Base-by-base conservation (phyloP, 441 rosid genomes). In the Arabidopsis lyrata region DNA sequence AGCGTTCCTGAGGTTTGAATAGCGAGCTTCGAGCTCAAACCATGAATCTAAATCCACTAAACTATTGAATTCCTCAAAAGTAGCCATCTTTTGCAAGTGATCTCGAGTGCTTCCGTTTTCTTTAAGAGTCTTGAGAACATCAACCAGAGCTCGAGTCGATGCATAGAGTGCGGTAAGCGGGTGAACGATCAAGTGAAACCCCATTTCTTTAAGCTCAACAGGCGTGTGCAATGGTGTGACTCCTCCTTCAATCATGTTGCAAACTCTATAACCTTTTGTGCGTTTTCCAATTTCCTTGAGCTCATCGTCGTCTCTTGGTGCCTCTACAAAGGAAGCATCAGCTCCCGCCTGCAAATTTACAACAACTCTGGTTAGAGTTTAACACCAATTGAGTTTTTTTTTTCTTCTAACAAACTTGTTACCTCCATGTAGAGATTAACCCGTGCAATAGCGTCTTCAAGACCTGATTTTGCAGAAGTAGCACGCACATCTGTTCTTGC, bases 221-320 rank as follows among this genome's bases (percentile, higher is more conserved):
- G 88, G 86, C 0, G 80, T 54, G 53, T 78, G 88, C 70, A 86
- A 73, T 5, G 87, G 86, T 4, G 87, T 84, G 3, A 64, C 45
- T 35, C 88, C 87, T 9, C 88, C 87, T 83, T 83, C 88, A 34
- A 84, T 39, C 88, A 83, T 80, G 70, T 86, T 84, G 45, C 87
- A 84, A 12, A 80, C 81, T 60, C 86, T 73, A 49, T 73, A 85
- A 12, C 82, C 86, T 13, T 79, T 86, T 27, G 87, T 80, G 1
- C 47, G 58, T 12, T 58, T 49, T 16, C 83, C 87, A 5, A 80
- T 83, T 64, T 83, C 84, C 80, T 73, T 77, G n/a, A 79, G 80
- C 77, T 81, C 83, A 3, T 84, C 75, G 5, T 84, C 84, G 36
- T 81, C 79, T 72, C 90, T 76, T 2, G 83, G 88, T 34, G 83